Percentiles rank a stretch among this genome's conserved stretches.
These are phyloP conservation scores for Eucalyptus microcorys DNA, from an alignment of 345 rosid genomes.

Conservation along the genomic window DNA sequence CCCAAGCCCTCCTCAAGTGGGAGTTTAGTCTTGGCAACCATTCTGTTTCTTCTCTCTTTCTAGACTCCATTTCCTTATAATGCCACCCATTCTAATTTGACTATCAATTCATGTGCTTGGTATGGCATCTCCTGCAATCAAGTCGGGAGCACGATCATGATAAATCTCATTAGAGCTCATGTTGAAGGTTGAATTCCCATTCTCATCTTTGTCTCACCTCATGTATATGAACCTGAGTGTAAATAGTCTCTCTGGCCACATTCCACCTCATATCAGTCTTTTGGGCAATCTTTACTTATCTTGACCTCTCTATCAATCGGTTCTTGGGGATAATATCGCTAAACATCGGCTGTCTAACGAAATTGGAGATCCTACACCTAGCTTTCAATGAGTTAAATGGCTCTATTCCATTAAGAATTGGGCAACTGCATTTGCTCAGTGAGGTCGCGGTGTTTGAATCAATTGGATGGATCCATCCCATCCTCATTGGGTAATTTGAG, in stretches of 20 bases:
- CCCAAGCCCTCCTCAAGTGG: not conserved
- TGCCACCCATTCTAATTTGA: too few species aligned
- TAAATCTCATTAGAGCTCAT: too few species aligned
- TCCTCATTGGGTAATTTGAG: not conserved
- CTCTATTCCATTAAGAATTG: not conserved
- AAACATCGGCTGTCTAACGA: not conserved
- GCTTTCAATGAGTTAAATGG: too few species aligned
- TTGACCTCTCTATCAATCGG: not conserved
- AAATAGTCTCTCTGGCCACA: conserved; percentile 2
- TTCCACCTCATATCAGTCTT: conserved; percentile 1
- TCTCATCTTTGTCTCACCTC: conserved; percentile 7
- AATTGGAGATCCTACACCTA: too few species aligned
- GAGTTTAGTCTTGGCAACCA: not conserved
- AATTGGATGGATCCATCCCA: conserved; percentile 10
- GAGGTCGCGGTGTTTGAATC: not conserved
- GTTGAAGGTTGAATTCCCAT: conserved; percentile 1
- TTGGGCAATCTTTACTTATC: not conserved
- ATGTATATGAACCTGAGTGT: not conserved
- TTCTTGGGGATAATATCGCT: too few species aligned
- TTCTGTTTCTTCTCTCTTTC: not conserved
- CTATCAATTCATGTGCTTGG: too few species aligned
- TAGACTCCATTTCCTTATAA: too few species aligned
- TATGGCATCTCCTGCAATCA: too few species aligned
- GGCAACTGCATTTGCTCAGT: not conserved
- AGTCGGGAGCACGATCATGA: fast-evolving